Evolutionary conservation across 2,329 filamentous ascomycete genomes (phyloP).

Genomic region (Ascochyta koolunga): DNA sequence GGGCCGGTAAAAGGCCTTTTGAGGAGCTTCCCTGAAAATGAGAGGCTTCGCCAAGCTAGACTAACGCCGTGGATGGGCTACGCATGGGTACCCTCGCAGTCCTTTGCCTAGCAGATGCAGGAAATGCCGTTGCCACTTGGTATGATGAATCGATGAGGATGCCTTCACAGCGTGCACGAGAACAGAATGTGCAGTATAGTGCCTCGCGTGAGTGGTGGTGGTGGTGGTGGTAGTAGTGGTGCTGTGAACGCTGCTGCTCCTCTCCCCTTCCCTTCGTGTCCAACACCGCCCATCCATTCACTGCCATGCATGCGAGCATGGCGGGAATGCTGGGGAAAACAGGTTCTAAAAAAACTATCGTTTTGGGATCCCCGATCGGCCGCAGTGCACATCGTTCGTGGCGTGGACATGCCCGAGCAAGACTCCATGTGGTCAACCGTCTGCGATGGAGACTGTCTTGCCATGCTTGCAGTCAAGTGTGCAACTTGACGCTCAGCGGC

Average conservation of each 20-base stretch:
- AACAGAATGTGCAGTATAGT: background rate
- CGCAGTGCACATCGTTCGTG: constrained; percentile 16
- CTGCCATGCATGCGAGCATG: constrained; percentile 13
- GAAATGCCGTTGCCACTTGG: constrained; percentile 27
- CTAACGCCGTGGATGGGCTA: constrained; percentile 30
- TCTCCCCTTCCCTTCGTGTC: constrained; percentile 5
- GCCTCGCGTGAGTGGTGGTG: background rate
- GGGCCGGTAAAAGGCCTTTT: constrained; percentile 40
- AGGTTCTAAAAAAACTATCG: constrained; percentile 21
- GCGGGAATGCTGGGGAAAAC: constrained; percentile 23
- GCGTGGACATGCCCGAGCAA: constrained; percentile 17
- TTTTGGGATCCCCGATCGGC: constrained; percentile 25
- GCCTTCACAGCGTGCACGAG: constrained; percentile 2
- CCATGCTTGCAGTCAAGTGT: too few species aligned
- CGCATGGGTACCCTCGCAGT: constrained; percentile 35
- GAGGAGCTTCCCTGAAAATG: constrained; percentile 40
- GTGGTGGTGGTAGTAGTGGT: background rate
- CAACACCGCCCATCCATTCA: constrained; percentile 4
- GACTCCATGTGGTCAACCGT: constrained; percentile 12
- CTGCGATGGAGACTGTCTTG: constrained; percentile 6
- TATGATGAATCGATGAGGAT: background rate
- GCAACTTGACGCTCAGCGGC: too few species aligned
- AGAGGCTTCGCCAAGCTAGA: constrained; percentile 34
- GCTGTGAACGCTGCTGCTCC: constrained; percentile 7
- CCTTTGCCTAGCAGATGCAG: constrained; percentile 21